Evolutionary conservation across 192 early-diverging fungal species (phyloP), one percentile per base, ranked within the genome.

Genomic region (Coemansia furcata): DNA sequence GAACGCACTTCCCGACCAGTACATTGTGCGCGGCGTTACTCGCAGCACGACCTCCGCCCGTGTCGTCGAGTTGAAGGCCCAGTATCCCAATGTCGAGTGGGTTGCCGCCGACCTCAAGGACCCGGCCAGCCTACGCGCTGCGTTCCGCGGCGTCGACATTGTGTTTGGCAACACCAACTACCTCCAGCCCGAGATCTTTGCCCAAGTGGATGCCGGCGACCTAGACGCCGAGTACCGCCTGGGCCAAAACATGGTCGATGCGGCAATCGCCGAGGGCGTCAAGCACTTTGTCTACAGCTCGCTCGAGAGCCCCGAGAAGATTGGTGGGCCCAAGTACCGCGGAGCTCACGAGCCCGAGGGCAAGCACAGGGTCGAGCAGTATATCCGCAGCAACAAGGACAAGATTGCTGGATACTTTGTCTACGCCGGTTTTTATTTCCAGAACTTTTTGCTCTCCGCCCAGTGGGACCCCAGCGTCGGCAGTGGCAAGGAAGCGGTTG

Each of bases 151-250:
- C 39, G 66, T 47, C 1, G 73, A 75, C 49, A 15, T 60, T 15
- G 78, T 80, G 7, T 80, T 80, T 63, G 78, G 66, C 9, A 42
- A 76, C 37, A 75, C 78, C 3, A 38, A 71, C 59, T 75, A 71
- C 4, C 62, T 68, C 65, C 67, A 73, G 40, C 29, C 50, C 50
- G 50, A 54, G 23, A 54, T 54, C 11, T 29, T 54, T 14, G 26
- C 23, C 10, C 23, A 54, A 30, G n/a, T 54, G 26, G 50, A 54
- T 30, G n/a, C 44, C 2, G 77, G 77, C 29, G 49, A 80, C 37
- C 11, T 29, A 7, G 72, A 74, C 21, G 72, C 65, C 4, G 77
- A 80, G 69, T 80, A 32, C 46, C 50, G 43, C 3, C 72, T 71
- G n/a, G 77, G 77, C 65, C 71, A 71, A 44, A 67, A 67, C 54